phyloP scores from a whole-genome alignment of 805 yeast genomes.

The Zygosaccharomyces rouxii region DNA sequence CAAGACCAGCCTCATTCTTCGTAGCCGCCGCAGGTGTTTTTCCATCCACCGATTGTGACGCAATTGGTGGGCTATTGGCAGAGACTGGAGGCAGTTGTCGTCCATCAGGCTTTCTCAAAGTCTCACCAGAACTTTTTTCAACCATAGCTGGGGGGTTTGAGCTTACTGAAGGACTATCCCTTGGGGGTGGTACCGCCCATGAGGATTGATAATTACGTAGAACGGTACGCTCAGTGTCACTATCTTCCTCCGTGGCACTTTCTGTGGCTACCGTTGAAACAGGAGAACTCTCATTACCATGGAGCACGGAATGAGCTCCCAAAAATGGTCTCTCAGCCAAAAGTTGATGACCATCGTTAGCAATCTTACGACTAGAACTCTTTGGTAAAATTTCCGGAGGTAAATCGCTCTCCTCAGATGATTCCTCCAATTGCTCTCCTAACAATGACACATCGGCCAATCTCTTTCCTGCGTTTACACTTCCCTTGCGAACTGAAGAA shows the following conservation, averaged over 20 bases:
- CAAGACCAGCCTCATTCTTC: background rate
- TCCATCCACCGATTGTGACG: background rate
- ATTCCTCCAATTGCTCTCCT: background rate
- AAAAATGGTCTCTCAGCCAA: background rate
- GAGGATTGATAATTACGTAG: background rate
- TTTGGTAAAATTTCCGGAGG: background rate
- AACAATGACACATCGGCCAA: background rate
- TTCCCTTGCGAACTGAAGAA: background rate
- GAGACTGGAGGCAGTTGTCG: background rate
- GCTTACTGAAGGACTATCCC: background rate
- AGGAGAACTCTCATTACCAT: slow-evolving; percentile 1
- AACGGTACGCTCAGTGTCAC: background rate
- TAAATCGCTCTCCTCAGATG: slow-evolving; percentile 6
- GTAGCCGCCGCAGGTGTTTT: background rate
- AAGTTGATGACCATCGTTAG: background rate
- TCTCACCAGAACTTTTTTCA: slow-evolving; percentile 1
- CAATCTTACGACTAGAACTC: background rate
- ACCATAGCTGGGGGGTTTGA: background rate
- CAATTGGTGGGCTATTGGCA: background rate
- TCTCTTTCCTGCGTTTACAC: background rate
- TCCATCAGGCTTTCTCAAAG: background rate
- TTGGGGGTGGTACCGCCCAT: background rate
- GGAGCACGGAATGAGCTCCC: background rate
- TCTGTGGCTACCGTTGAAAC: slow-evolving; percentile 3
- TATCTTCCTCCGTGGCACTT: slow-evolving; percentile 2